Conservation (phyloP, 352 stramenopile genomes). For the Elongisporangium anandrum region DNA sequence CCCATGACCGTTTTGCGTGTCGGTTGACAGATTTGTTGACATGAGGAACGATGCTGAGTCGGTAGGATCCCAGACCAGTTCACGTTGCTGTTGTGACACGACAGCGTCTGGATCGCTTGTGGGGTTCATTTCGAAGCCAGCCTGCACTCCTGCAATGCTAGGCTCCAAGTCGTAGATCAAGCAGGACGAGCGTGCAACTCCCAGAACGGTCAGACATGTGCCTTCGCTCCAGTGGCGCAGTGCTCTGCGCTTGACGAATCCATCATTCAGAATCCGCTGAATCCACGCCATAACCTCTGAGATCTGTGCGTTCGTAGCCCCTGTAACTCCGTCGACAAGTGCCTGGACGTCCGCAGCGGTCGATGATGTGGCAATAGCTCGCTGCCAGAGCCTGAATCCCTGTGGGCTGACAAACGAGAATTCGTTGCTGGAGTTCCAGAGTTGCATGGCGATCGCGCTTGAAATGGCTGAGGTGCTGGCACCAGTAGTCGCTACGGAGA, state of each 20-base stretch:
- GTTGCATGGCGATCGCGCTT: conserved; percentile 16
- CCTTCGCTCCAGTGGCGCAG: conserved; percentile 58
- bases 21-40: conserved; percentile 15
- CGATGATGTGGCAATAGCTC: conserved; percentile 5
- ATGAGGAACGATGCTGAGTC: conserved; percentile 37
- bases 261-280: conserved; percentile 23
- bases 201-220: conserved; percentile 49
- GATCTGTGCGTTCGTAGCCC: conserved; percentile 23
- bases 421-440: conserved; percentile 39
- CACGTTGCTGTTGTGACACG: conserved; percentile 17
- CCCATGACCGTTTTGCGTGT: conserved; percentile 26
- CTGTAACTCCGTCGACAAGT: conserved; percentile 10
- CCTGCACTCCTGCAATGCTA: conserved; percentile 30
- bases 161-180: conserved; percentile 64
- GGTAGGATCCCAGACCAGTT: conserved; percentile 25
- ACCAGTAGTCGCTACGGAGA: conserved; percentile 21
- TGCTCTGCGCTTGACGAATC: conserved; percentile 42
- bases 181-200: conserved; percentile 24
- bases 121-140: conserved; percentile 67
- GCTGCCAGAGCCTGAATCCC: conserved; percentile 52
- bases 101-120: conserved; percentile 6
- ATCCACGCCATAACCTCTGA: conserved; percentile 42
- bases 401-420: conserved; percentile 38
- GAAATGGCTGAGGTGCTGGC: too few relatives aligned
- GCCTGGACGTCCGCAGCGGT: not conserved